Base-by-base conservation (phyloP, 192 early-diverging fungal genomes). In the Umbelopsis sp. region DNA sequence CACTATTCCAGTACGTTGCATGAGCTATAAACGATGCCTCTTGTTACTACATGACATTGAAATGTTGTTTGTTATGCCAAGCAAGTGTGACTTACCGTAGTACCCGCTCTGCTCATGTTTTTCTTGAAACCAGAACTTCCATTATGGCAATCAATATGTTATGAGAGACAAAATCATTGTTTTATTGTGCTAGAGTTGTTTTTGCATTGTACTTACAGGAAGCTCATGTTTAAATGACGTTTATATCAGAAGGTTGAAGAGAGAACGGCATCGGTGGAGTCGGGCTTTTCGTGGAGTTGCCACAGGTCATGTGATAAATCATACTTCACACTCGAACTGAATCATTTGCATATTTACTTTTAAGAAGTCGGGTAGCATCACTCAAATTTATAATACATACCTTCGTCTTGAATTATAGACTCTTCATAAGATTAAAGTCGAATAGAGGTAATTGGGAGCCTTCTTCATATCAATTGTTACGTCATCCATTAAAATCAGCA, bases 81-180 rank as follows among this genome's bases (percentile, higher is more conserved):
- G 22, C 3, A 21, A 59, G 7, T 62, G 12, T 50, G 17, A 21
- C 65, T 74, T 77, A 89, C 90, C 65, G 82, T 82, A 14, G 90
- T 91, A n/a, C 89, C 86, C 2, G 92, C 92, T 47, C 92, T 78
- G 78, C 83, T 89, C 56, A 95, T 85, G 67, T 89, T 92, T 82
- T 95, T 95, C 74, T 92, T 94, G 70, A 95, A 88, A 22, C 94
- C 92, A 53, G 85, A 84, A 87, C 93, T 92, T 62, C n/a, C n/a
- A n/a, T n/a, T 29, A 36, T 47, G 59, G 43, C 47, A 2, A 9
- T 50, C 2, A 44, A 20, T 36, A 14, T 24, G 2, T 3, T 11
- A 16, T 62, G 26, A 4, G 56, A 5, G 3, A 59, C 24, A 66
- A 29, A 17, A 24, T 29, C 16, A 6, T 26, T n/a, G 24, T 41